phyloP scores from a whole-genome alignment of 1,139 yeast genomes.

The Casaregolazyma lundiana region DNA sequence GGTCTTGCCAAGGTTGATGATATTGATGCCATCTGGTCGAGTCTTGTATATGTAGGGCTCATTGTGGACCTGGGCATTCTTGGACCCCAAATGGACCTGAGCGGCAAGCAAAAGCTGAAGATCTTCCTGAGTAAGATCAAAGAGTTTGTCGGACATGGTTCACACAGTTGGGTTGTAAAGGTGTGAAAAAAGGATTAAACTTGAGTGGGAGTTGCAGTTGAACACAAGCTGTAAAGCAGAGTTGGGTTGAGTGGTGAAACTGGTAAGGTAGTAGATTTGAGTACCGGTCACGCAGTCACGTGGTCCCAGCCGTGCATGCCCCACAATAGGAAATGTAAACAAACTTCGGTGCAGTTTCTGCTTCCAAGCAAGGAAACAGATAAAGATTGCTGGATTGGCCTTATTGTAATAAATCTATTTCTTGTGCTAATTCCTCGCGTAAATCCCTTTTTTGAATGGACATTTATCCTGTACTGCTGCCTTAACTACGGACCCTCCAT shows the following conservation, averaged over 20 bases:
- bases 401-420: not conserved
- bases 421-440: not conserved
- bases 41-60: slow-evolving; percentile 98
- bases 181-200: slow-evolving; percentile 5
- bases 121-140: slow-evolving; percentile 89
- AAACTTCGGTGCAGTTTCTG: not conserved
- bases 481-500: no score
- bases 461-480: not conserved
- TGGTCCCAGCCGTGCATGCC: not conserved
- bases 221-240: not conserved
- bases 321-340: not conserved
- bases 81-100: slow-evolving; percentile 99
- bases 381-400: not conserved
- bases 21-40: slow-evolving; percentile 99
- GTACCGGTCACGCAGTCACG: not conserved
- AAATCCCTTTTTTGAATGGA: not conserved
- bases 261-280: not conserved
- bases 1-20: slow-evolving; percentile 97
- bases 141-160: slow-evolving; percentile 74
- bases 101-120: slow-evolving; percentile 99
- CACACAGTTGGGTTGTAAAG: slow-evolving; percentile 6
- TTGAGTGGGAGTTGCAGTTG: slow-evolving; percentile 2
- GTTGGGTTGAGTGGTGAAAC: not conserved
- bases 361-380: slow-evolving; percentile 1
- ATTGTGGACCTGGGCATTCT: slow-evolving; percentile 99